phyloP scores from a whole-genome alignment of 2,329 filamentous ascomycete species.

The Venturia effusa region DNA sequence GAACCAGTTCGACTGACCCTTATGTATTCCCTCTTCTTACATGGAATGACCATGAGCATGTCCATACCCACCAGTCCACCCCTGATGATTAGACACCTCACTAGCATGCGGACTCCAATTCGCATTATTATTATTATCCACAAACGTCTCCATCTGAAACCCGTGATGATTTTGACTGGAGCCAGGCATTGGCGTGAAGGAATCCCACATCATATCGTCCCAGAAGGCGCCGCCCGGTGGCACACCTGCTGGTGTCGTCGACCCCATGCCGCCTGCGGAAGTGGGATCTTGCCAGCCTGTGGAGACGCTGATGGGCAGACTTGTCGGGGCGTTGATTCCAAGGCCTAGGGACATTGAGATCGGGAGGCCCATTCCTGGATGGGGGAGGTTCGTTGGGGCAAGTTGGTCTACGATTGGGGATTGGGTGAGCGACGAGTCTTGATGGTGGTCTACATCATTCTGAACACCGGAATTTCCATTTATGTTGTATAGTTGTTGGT shows the following conservation, averaged over 20 bases:
- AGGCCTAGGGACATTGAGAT: constrained; percentile 10
- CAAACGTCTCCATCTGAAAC: constrained; percentile 3
- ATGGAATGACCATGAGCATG: neutral
- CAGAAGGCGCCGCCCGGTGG: constrained; percentile 20
- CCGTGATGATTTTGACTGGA: neutral
- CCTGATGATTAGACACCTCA: neutral
- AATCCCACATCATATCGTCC: constrained; percentile 34
- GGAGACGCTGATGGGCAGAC: neutral
- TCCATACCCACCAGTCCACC: neutral
- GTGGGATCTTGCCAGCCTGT: constrained; percentile 17
- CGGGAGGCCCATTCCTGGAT: constrained; percentile 12
- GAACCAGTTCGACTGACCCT: too few relatives aligned
- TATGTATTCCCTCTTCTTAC: neutral
- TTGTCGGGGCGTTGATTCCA: constrained; percentile 13
- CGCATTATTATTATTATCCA: neutral
- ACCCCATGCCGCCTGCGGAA: constrained; percentile 20
- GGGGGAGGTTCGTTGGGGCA: constrained; percentile 7
- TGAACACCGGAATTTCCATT: neutral
- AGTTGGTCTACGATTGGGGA: constrained; percentile 10
- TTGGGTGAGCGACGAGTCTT: neutral
- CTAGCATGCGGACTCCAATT: constrained; percentile 1
- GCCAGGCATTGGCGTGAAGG: constrained; percentile 10
- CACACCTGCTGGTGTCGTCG: constrained; percentile 14
- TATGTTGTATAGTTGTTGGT: neutral
- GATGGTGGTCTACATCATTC: neutral